Conservation (phyloP, 768 basidiomycete species). For the Suillus luteus region DNA sequence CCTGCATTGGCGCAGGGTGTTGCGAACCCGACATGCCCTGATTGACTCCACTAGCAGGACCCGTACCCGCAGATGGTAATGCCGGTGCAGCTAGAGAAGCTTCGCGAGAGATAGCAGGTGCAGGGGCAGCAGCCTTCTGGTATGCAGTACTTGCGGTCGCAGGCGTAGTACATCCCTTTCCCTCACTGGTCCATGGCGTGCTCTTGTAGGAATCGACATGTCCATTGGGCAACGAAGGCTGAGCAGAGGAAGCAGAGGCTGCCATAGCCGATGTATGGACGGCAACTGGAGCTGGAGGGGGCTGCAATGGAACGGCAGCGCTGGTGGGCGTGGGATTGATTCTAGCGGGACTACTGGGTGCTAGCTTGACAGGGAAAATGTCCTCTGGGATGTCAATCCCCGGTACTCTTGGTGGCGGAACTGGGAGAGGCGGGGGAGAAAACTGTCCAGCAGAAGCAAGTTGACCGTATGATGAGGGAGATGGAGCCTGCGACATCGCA, state of each 20-base stretch:
- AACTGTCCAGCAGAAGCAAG: conserved; percentile 15
- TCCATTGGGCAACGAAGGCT: not conserved
- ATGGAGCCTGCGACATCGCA: not conserved
- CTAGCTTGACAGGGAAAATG: conserved; percentile 1
- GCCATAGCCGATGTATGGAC: not conserved
- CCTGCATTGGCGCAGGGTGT: not conserved
- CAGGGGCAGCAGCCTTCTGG: conserved; percentile 1
- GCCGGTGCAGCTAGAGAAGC: not conserved
- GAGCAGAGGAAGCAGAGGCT: not conserved
- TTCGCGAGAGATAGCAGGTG: conserved; percentile 1
- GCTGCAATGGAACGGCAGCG: not conserved
- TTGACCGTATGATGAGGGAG: not conserved
- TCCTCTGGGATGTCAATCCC: conserved; percentile 6
- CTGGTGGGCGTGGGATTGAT: not conserved
- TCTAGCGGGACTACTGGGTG: not conserved
- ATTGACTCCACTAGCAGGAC: not conserved
- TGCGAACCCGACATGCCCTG: not conserved
- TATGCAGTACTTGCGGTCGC: not conserved
- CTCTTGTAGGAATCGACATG: not conserved
- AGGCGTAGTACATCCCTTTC: not conserved
- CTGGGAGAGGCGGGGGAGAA: conserved; percentile 32
- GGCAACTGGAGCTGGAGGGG: not conserved
- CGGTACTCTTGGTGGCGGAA: conserved; percentile 29
- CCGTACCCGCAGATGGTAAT: not conserved
- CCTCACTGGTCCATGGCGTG: conserved; percentile 1